Conservation (phyloP, 306 rosid genomes). For the Rubus parviflorus region DNA sequence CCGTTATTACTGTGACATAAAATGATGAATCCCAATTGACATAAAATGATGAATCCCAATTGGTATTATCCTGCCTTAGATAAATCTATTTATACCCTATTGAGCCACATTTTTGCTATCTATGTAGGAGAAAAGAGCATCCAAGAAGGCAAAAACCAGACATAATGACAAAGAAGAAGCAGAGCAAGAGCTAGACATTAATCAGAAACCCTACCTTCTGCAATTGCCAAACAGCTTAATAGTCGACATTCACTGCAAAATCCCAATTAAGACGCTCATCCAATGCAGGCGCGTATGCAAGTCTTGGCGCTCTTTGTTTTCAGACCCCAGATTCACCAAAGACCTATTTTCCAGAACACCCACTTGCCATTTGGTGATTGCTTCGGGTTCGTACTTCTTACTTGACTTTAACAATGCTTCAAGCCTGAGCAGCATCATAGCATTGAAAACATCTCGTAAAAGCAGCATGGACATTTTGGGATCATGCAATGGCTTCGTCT, state of each 20-base stretch:
- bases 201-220: not conserved
- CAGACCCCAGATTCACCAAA: not conserved
- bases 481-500: not conserved
- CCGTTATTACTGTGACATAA: not conserved
- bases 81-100: not conserved
- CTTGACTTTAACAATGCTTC: not conserved
- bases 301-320: not conserved
- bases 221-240: not conserved
- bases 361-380: not conserved
- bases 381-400: not conserved
- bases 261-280: not conserved
- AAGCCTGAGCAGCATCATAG: not conserved
- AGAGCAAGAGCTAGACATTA: not conserved
- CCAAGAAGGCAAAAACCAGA: too few relatives aligned
- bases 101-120: not conserved
- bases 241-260: not conserved
- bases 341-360: not conserved
- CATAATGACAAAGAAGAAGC: not conserved
- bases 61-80: not conserved
- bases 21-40: not conserved
- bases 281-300: not conserved
- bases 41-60: not conserved
- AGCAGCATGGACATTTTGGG: not conserved
- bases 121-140: not conserved
- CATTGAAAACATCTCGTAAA: not conserved